Conservation (phyloP, 2,329 filamentous ascomycete species). For the Diaporthe batatas region DNA sequence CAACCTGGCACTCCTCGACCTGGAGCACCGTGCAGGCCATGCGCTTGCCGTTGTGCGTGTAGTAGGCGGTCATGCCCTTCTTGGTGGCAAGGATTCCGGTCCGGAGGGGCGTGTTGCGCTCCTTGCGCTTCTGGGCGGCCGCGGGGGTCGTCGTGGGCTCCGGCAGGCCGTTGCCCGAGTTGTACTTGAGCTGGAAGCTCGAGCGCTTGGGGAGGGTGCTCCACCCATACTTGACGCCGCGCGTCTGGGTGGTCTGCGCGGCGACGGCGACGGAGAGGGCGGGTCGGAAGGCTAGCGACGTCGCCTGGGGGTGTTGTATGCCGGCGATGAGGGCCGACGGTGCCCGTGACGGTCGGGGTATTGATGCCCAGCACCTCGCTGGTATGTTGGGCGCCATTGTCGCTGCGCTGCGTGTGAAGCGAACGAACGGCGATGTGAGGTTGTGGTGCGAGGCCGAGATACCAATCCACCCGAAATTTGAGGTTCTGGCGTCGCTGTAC, state of each 20-base stretch:
- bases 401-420: constrained; percentile 37
- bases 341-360: constrained; percentile 45
- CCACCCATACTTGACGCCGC: constrained; percentile 73
- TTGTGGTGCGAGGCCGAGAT: constrained; percentile 9
- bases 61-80: constrained; percentile 96
- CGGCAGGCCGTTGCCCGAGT: constrained; percentile 70
- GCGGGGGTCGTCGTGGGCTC: constrained; percentile 69
- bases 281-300: constrained; percentile 51
- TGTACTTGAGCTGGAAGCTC: constrained; percentile 70
- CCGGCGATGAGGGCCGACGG: constrained; percentile 46
- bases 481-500: constrained; percentile 35
- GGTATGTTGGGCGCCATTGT: constrained; percentile 62
- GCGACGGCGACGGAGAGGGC: constrained; percentile 56
- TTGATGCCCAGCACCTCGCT: constrained; percentile 59
- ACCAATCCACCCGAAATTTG: constrained; percentile 36
- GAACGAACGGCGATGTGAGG: constrained; percentile 1
- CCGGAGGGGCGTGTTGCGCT: constrained; percentile 73
- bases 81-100: constrained; percentile 89
- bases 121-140: constrained; percentile 71
- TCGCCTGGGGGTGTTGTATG: constrained; percentile 38
- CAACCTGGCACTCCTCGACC: constrained; percentile 90
- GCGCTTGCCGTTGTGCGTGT: constrained; percentile 82
- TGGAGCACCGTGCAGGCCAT: constrained; percentile 93
- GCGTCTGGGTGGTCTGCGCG: constrained; percentile 54
- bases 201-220: constrained; percentile 61